Conservation (phyloP, 208 protist genomes). For the Trypanosoma theileri region DNA sequence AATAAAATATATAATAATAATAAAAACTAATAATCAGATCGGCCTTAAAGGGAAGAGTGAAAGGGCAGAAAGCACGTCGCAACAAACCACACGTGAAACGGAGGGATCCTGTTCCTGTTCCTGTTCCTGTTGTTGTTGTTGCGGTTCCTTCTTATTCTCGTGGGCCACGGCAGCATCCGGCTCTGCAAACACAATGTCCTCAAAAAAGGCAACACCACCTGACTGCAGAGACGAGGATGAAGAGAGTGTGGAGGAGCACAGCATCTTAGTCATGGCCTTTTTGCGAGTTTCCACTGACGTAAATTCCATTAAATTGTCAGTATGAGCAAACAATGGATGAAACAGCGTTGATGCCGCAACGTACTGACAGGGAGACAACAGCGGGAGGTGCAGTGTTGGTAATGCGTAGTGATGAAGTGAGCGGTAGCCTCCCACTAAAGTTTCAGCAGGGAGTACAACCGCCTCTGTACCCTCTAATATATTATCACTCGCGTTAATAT, state of each 20-base stretch:
- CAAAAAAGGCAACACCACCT: constrained; percentile 5
- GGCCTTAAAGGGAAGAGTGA: constrained; percentile 22
- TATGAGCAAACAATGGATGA: constrained; percentile 25
- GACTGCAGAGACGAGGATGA: background rate
- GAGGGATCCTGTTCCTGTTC: background rate
- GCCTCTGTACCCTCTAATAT: constrained; percentile 8
- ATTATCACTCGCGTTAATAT: background rate
- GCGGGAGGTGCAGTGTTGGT: constrained; percentile 51
- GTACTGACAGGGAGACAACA: constrained; percentile 25
- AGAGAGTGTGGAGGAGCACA: background rate
- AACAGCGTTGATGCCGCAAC: constrained; percentile 18
- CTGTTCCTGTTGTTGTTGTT: background rate
- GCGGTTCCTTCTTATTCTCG: background rate
- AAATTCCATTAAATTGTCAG: constrained; percentile 27
- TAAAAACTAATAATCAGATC: background rate
- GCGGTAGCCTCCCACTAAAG: constrained; percentile 46
- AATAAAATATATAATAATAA: constrained; percentile 17
- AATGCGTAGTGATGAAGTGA: constrained; percentile 69
- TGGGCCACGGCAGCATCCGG: background rate
- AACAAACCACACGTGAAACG: background rate
- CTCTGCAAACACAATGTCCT: constrained; percentile 18
- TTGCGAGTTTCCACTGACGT: constrained; percentile 2
- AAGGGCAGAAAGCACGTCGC: constrained; percentile 24
- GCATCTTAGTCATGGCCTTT: constrained; percentile 10
- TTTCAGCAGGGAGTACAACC: constrained; percentile 31